Conservation (phyloP, 2,329 filamentous ascomycete genomes). For the Xylariaceae sp. region DNA sequence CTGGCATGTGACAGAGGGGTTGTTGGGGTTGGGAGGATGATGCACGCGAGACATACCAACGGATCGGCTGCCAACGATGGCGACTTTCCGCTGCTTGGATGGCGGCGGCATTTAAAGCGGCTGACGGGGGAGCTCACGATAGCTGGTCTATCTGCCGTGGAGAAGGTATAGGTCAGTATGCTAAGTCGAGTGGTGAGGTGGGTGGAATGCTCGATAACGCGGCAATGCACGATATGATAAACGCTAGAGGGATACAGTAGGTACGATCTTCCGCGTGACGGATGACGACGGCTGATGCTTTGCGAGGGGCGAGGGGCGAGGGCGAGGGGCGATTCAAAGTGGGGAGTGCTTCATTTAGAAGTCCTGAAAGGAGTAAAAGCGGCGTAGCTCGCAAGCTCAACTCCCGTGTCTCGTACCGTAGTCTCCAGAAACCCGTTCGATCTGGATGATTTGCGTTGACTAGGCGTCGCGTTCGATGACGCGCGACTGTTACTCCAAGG, state of each 20-base stretch:
- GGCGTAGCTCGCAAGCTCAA: too few species aligned
- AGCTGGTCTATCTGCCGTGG: neutral
- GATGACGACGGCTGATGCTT: neutral
- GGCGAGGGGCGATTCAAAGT: neutral
- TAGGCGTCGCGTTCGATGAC: neutral
- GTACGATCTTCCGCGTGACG: neutral
- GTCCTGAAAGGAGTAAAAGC: too few species aligned
- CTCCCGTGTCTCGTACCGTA: too few species aligned
- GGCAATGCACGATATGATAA: neutral
- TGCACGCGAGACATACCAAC: conserved; percentile 60
- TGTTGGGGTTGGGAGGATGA: neutral
- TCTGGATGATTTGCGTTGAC: too few species aligned
- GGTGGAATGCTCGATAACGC: neutral
- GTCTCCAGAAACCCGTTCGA: too few species aligned
- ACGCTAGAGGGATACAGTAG: too few species aligned
- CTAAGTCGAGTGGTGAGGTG: neutral
- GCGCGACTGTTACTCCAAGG: neutral
- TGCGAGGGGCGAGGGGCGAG: conserved; percentile 1
- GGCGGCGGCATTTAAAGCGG: conserved; percentile 54
- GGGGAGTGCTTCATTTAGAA: too few species aligned
- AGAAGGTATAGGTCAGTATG: conserved; percentile 10
- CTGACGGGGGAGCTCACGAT: conserved; percentile 1
- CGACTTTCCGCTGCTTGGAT: conserved; percentile 77
- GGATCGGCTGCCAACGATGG: conserved; percentile 77
- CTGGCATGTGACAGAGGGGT: neutral